Conservation (phyloP, 2,329 filamentous ascomycete genomes). For the Chrysoporthe deuterocubensis region DNA sequence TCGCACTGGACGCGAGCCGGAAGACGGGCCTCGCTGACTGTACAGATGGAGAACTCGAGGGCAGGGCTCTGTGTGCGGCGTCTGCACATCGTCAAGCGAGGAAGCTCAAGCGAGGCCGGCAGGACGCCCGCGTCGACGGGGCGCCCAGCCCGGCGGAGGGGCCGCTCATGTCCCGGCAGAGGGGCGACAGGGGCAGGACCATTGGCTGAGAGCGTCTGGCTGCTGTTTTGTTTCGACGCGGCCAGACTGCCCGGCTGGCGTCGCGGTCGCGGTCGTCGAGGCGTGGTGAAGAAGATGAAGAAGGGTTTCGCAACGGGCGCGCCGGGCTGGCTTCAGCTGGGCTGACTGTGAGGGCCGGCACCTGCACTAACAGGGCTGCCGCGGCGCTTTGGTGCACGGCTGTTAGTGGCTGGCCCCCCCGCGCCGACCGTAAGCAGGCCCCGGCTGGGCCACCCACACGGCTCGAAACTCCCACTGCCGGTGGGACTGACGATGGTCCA, state of each 20-base stretch:
- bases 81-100: too few species aligned
- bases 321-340: constrained; percentile 15
- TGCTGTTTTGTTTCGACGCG: constrained; percentile 21
- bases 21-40: constrained; percentile 11
- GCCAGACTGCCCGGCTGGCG: constrained; percentile 21
- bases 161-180: constrained; percentile 10
- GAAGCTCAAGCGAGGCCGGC: not conserved
- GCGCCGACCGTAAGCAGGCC: constrained; percentile 18
- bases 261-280: constrained; percentile 14
- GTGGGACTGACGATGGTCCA: constrained; percentile 2
- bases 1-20: not conserved
- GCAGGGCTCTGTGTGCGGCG: not conserved
- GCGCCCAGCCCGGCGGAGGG: constrained; percentile 3
- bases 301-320: constrained; percentile 22
- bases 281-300: not conserved
- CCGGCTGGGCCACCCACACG: constrained; percentile 9
- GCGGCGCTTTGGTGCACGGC: not conserved
- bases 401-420: constrained; percentile 17
- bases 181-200: not conserved
- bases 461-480: constrained; percentile 23
- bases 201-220: constrained; percentile 20
- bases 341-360: constrained; percentile 6
- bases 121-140: not conserved
- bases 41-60: not conserved
- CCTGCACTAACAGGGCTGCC: constrained; percentile 20